These are phyloP conservation scores for Fusarium pseudocircinatum DNA, from an alignment of 2,329 filamentous ascomycete genomes.

Conservation along the genomic window DNA sequence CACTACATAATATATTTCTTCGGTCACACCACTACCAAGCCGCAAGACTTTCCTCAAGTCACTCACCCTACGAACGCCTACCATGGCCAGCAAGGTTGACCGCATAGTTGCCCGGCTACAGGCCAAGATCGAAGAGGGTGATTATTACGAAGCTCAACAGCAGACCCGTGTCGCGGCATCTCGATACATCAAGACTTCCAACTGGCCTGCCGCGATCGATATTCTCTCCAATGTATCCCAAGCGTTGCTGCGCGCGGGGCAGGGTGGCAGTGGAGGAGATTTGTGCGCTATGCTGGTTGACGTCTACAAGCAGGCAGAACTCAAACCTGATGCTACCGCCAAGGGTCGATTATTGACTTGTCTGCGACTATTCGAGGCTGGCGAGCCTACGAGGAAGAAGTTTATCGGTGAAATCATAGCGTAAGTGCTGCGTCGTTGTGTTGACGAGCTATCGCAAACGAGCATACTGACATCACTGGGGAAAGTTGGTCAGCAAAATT, in stretches of 20 bases:
- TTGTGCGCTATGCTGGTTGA: constrained; percentile 88
- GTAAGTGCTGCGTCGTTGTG: constrained; percentile 54
- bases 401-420: constrained; percentile 87
- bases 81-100: constrained; percentile 54
- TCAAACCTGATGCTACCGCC: constrained; percentile 77
- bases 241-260: constrained; percentile 88
- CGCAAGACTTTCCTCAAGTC: background rate
- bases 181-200: constrained; percentile 88
- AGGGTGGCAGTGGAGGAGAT: constrained; percentile 92
- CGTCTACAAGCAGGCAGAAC: constrained; percentile 87
- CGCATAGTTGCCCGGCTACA: constrained; percentile 74
- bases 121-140: constrained; percentile 87
- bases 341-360: constrained; percentile 82
- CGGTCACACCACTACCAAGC: background rate
- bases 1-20: constrained; percentile 15
- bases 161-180: constrained; percentile 95
- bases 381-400: constrained; percentile 92
- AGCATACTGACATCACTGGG: constrained; percentile 6
- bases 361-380: constrained; percentile 79
- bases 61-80: background rate
- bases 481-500: constrained; percentile 81
- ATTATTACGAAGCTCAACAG: constrained; percentile 98
- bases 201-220: constrained; percentile 87
- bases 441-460: background rate
- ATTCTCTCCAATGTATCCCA: constrained; percentile 86